Base-by-base conservation (phyloP, 768 basidiomycete species). In the Macrolepiota albuminosa region DNA sequence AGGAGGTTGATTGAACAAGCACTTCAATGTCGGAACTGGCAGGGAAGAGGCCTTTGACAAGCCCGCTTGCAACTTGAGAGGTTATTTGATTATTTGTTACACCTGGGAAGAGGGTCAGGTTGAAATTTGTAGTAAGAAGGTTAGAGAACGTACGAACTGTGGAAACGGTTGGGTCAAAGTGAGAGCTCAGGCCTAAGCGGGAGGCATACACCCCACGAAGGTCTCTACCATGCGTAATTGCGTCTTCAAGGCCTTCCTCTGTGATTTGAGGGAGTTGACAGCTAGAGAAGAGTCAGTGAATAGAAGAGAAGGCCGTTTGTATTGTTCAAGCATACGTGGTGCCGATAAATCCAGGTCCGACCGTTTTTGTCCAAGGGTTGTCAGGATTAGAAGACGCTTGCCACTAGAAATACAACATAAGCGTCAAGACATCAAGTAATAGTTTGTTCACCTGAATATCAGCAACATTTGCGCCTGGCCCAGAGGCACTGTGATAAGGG, bases 41-140 rank as follows among this genome's bases (percentile, higher is more conserved):
- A 4, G 81, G 80, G 67, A 81, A 82, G 10, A 83, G 68, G 2
- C 81, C 80, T 49, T 69, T 70, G 24, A 80, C 62, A 16, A 81
- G 72, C 1, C 77, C 79, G 18, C 77, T 77, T 18, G 81, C 79
- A 1, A 81, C 79, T 71, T 83, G 79, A 0, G 81, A 82, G 10
- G 81, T 82, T 33, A 83, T 80, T 18, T 73, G 75, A 53, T 83
- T 83, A 69, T 81, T 81, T 2, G 81, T 83, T 5, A 82, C 79
- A 5, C 80, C 78, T 80, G 54, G 6, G 37, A 8, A 13, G 48
- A 56, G 10, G 36, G 18, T 39, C 24, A 29, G 2, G 21, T 26
- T 51, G 24, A 36, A 18, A 8, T 21, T 24, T 40, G 29, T 3
- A 47, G 45, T 29, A 3, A 21, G 13, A 24, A 51, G 4, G 37